Conservation (phyloP, 2,329 filamentous ascomycete genomes). For the Corniculantispora saksenae region DNA sequence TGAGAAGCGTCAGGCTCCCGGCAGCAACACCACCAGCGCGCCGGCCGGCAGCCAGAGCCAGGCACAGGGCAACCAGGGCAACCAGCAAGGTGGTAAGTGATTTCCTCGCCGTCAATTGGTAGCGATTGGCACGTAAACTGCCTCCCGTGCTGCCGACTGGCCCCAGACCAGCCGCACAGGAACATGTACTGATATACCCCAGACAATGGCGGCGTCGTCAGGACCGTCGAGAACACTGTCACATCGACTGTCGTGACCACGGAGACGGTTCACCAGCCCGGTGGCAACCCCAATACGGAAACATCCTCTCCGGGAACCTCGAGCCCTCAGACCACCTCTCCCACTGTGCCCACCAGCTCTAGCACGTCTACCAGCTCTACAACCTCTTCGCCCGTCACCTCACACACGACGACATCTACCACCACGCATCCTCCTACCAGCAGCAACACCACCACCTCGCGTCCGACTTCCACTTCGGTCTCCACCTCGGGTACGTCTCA, state of each 20-base stretch:
- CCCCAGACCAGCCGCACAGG: neutral
- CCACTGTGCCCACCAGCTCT: neutral
- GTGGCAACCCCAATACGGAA: neutral
- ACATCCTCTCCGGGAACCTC: neutral
- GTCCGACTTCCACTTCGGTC: conserved; percentile 15
- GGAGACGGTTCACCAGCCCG: conserved; percentile 11
- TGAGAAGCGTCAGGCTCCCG: conserved; percentile 11
- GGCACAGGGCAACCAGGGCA: neutral
- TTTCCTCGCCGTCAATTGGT: neutral
- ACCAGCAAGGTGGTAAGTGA: conserved; percentile 5
- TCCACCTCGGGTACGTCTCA: conserved; percentile 31
- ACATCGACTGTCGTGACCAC: conserved; percentile 9
- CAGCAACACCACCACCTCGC: conserved; percentile 21
- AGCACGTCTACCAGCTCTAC: neutral
- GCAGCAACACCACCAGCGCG: conserved; percentile 12
- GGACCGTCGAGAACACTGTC: neutral
- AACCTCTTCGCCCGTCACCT: neutral
- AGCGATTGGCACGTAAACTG: neutral
- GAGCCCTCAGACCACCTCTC: neutral
- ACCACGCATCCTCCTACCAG: neutral
- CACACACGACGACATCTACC: neutral
- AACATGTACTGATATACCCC: neutral
- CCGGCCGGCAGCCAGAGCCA: neutral
- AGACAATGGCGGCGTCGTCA: neutral
- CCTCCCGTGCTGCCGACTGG: neutral